Conservation (phyloP, 208 protist species). For the Leishmania gerbilli region DNA sequence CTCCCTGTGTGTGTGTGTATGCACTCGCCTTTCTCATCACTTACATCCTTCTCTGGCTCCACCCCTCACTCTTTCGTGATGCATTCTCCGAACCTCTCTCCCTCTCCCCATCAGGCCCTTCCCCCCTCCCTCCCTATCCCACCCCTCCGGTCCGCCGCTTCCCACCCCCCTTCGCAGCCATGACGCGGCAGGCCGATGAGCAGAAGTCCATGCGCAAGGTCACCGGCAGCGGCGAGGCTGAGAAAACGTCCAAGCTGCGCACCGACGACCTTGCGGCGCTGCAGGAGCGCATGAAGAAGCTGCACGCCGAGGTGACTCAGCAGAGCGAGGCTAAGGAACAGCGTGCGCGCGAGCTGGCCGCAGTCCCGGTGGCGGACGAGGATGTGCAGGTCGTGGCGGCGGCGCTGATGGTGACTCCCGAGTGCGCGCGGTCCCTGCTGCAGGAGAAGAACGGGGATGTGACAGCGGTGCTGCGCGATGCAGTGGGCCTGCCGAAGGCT, state of each 20-base stretch:
- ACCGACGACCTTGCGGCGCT: slow-evolving; percentile 73
- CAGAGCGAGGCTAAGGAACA: slow-evolving; percentile 64
- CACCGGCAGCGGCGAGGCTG: slow-evolving; percentile 40
- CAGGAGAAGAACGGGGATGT: slow-evolving; percentile 69
- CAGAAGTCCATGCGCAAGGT: slow-evolving; percentile 81
- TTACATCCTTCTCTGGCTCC: not conserved
- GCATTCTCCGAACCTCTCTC: not conserved
- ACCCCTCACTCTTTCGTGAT: not conserved
- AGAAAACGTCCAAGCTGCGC: slow-evolving; percentile 74
- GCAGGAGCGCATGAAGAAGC: slow-evolving; percentile 68
- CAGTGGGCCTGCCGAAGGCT: slow-evolving; percentile 62
- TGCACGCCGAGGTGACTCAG: slow-evolving; percentile 61
- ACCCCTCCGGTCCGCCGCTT: not conserved
- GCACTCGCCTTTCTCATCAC: not conserved
- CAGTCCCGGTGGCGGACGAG: slow-evolving; percentile 41
- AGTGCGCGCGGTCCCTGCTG: slow-evolving; percentile 45
- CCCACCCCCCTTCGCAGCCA: slow-evolving; percentile 11
- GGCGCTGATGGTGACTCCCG: slow-evolving; percentile 38
- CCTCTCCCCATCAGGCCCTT: not conserved
- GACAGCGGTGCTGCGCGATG: slow-evolving; percentile 58
- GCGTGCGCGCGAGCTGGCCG: slow-evolving; percentile 48
- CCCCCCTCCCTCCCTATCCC: no score
- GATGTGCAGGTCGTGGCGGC: slow-evolving; percentile 57
- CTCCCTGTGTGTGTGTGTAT: not conserved
- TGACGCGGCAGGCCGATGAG: slow-evolving; percentile 74